Percentiles rank a stretch among this genome's conserved stretches.
Evolutionary conservation across 805 yeast species (phyloP).

Genomic region (Starmerella roubikii): DNA sequence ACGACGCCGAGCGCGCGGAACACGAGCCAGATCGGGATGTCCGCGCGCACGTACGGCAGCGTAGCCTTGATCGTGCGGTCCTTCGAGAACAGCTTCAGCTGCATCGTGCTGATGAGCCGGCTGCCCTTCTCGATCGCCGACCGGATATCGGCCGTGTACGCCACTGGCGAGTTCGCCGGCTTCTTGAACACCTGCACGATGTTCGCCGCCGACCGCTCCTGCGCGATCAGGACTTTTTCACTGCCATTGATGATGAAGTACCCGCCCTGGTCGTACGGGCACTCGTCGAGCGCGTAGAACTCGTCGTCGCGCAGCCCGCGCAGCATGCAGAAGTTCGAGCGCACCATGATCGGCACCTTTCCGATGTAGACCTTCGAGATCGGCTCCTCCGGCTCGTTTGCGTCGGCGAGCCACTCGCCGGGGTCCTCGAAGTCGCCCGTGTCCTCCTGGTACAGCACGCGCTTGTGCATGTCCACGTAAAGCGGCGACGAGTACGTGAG

Average conservation of each 20-base stretch:
- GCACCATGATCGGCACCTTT: conserved; percentile 93
- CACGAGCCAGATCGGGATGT: conserved; percentile 91
- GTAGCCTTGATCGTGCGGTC: conserved; percentile 83
- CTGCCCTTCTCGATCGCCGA: conserved; percentile 97
- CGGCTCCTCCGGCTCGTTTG: conserved; percentile 46
- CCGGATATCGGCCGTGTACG: conserved; percentile 92
- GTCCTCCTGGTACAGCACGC: conserved; percentile 39
- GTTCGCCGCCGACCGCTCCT: conserved; percentile 96
- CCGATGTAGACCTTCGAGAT: conserved; percentile 86
- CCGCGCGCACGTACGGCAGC: conserved; percentile 89
- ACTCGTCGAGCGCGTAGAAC: conserved; percentile 87
- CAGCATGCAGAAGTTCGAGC: conserved; percentile 90
- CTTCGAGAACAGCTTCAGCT: conserved; percentile 79
- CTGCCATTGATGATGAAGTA: conserved; percentile 97
- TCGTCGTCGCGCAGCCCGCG: conserved; percentile 84
- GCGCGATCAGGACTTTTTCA: conserved; percentile 95
- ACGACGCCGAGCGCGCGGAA: conserved; percentile 97
- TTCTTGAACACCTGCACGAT: conserved; percentile 97
- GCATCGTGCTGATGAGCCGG: conserved; percentile 83
- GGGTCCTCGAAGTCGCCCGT: conserved; percentile 28
- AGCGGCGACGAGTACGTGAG: conserved; percentile 92
- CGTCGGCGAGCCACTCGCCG: conserved; percentile 48
- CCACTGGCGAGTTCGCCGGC: conserved; percentile 92
- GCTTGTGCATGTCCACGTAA: conserved; percentile 89
- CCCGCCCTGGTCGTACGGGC: conserved; percentile 99